phyloP scores from a whole-genome alignment of 495 filamentous ascomycete genomes.

The Aspergillus sclerotioniger region DNA sequence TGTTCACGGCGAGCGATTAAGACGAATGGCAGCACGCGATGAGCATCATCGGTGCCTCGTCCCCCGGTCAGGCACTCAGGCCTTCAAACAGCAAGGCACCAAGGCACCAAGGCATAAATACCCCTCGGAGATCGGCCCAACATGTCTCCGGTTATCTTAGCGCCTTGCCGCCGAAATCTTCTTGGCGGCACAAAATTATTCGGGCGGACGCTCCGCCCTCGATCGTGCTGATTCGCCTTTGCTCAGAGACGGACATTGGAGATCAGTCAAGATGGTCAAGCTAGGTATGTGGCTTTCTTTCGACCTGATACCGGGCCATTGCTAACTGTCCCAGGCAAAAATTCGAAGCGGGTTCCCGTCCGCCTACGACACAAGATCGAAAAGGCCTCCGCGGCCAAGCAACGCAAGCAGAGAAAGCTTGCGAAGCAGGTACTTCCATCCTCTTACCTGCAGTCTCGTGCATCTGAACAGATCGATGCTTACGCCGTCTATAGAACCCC shows the following conservation, averaged over 20 bases:
- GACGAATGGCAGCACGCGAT: neutral
- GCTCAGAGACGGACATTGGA: conserved; percentile 8
- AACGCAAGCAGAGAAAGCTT: conserved; percentile 80
- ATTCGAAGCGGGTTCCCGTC: conserved; percentile 87
- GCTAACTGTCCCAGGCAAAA: conserved; percentile 62
- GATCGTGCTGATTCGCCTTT: conserved; percentile 16
- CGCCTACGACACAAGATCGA: conserved; percentile 93
- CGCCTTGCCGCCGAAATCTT: conserved; percentile 34
- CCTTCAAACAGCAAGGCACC: too few species aligned
- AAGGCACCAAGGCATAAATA: too few species aligned
- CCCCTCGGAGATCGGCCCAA: conserved; percentile 43
- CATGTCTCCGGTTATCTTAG: conserved; percentile 44
- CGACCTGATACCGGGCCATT: neutral
- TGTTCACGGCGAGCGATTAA: neutral
- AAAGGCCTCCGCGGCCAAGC: conserved; percentile 87
- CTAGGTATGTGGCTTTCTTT: conserved; percentile 38
- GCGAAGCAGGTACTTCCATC: conserved; percentile 66
- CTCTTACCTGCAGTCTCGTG: neutral
- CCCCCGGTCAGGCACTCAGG: too few species aligned
- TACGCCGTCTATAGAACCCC: conserved; percentile 62
- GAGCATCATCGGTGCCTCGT: too few species aligned
- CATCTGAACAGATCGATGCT: conserved; percentile 3
- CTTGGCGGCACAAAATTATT: conserved; percentile 32
- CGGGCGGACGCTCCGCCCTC: conserved; percentile 6
- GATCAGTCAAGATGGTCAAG: conserved; percentile 47